These are phyloP conservation scores for Salix udensis DNA, from an alignment of 345 rosid species.

Conservation along the genomic window DNA sequence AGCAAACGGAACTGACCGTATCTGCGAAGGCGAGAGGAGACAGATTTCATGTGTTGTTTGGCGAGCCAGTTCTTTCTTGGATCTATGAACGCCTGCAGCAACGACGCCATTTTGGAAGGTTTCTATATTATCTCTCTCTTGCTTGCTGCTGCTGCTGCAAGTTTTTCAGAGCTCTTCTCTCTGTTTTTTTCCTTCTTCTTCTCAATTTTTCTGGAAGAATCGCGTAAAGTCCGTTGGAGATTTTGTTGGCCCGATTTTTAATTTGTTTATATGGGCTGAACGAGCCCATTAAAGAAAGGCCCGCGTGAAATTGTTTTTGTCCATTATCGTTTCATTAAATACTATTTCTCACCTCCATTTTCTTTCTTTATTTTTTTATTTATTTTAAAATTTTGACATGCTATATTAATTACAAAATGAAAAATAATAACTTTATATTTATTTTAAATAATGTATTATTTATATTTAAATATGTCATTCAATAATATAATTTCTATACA, in stretches of 20 bases:
- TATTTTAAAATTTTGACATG: too few species aligned
- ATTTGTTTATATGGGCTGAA: neutral
- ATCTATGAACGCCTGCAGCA: constrained; percentile 45
- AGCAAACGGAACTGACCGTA: constrained; percentile 41
- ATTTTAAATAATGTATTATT: too few species aligned
- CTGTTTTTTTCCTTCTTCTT: neutral
- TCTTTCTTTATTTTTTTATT: too few species aligned
- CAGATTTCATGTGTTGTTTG: constrained; percentile 62
- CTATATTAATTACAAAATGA: too few species aligned
- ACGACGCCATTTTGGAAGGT: constrained; percentile 38
- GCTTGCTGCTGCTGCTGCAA: neutral
- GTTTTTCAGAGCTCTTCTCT: neutral
- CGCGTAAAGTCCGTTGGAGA: neutral
- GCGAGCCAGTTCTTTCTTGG: constrained; percentile 79
- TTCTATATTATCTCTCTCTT: neutral
- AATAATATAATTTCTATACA: too few species aligned
- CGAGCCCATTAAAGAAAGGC: neutral
- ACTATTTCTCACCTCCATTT: too few species aligned
- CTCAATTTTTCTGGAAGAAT: constrained; percentile 2
- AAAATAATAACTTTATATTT: too few species aligned
- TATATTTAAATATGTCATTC: too few species aligned
- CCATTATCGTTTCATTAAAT: too few species aligned
- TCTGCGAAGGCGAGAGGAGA: constrained; percentile 61
- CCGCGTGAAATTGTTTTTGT: too few species aligned
- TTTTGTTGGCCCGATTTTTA: neutral